A percentile compares a stretch with the other conserved stretches of the same genome.
These are phyloP conservation scores for Macrocybe gigantea DNA, from an alignment of 768 basidiomycete species.

Conservation along the genomic window DNA sequence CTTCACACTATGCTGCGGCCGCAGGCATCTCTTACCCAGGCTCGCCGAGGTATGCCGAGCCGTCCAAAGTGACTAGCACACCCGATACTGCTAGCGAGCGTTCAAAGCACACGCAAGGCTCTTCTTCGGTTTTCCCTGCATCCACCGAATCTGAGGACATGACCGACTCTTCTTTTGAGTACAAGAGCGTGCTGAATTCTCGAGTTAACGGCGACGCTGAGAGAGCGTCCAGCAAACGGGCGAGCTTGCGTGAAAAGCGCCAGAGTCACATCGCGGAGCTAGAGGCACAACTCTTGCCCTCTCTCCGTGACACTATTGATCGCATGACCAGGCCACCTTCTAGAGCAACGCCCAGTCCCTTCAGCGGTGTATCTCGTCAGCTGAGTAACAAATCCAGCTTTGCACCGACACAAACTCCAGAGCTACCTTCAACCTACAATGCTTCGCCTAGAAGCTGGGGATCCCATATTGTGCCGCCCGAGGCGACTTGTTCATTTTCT, in stretches of 20 bases:
- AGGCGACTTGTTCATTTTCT: too few species aligned
- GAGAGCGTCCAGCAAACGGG: constrained; percentile 5
- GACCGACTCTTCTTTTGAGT: constrained; percentile 28
- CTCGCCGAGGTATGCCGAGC: constrained; percentile 7
- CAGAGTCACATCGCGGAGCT: constrained; percentile 46
- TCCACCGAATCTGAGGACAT: constrained; percentile 8
- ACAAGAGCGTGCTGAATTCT: constrained; percentile 10
- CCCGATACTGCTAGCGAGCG: too few species aligned
- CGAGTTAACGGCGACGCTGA: constrained; percentile 5
- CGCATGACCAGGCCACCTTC: constrained; percentile 62
- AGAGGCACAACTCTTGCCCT: constrained; percentile 62
- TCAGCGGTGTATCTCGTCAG: neutral
- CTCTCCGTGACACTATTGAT: constrained; percentile 66
- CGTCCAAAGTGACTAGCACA: neutral
- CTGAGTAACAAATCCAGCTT: too few species aligned
- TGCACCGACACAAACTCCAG: too few species aligned
- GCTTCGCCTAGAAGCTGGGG: too few species aligned
- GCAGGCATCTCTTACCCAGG: constrained; percentile 25
- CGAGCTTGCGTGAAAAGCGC: constrained; percentile 17
- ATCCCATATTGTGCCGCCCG: too few species aligned
- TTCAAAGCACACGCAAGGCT: constrained; percentile 10
- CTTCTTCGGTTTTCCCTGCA: constrained; percentile 17
- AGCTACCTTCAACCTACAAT: too few species aligned
- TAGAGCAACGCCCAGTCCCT: constrained; percentile 11
- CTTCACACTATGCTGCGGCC: constrained; percentile 51